Conservation (phyloP, 2,329 filamentous ascomycete species). For the Ophiostoma sp. region DNA sequence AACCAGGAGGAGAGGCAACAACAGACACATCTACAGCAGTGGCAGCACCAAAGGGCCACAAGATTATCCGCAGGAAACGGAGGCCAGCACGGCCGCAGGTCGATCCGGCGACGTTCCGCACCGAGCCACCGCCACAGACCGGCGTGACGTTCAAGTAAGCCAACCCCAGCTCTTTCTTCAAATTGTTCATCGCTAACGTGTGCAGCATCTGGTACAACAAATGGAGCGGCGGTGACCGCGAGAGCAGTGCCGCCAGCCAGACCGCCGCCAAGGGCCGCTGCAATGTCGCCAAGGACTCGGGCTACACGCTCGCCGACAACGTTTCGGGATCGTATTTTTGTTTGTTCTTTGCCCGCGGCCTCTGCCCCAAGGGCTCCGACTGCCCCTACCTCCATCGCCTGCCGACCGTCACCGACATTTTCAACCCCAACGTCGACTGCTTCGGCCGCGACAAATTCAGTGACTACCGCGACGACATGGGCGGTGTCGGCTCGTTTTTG, state of each 20-base stretch:
- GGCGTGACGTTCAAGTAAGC: conserved; percentile 82
- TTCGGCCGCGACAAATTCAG: conserved; percentile 91
- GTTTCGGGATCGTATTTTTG: conserved; percentile 86
- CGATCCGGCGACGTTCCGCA: conserved; percentile 78
- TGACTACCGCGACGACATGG: conserved; percentile 97
- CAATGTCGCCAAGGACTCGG: conserved; percentile 76
- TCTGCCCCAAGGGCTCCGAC: conserved; percentile 82
- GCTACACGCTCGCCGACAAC: conserved; percentile 76
- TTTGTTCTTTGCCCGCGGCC: conserved; percentile 71
- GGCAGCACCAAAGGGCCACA: conserved; percentile 66
- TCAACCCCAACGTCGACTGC: conserved; percentile 91
- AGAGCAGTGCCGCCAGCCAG: conserved; percentile 85
- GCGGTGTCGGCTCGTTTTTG: conserved; percentile 91
- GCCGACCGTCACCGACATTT: conserved; percentile 82
- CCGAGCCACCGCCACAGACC: conserved; percentile 85
- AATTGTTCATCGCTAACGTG: background rate
- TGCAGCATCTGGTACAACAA: conserved; percentile 99
- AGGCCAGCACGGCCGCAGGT: conserved; percentile 88
- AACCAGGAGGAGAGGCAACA: background rate
- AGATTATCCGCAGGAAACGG: conserved; percentile 88
- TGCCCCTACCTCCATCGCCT: conserved; percentile 93
- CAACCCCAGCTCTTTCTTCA: background rate
- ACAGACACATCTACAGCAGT: background rate
- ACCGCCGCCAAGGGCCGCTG: conserved; percentile 81
- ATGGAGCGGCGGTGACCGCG: conserved; percentile 92